Evolutionary conservation across 2,329 filamentous ascomycete genomes (phyloP).

Genomic region (Myriangium duriaei): DNA sequence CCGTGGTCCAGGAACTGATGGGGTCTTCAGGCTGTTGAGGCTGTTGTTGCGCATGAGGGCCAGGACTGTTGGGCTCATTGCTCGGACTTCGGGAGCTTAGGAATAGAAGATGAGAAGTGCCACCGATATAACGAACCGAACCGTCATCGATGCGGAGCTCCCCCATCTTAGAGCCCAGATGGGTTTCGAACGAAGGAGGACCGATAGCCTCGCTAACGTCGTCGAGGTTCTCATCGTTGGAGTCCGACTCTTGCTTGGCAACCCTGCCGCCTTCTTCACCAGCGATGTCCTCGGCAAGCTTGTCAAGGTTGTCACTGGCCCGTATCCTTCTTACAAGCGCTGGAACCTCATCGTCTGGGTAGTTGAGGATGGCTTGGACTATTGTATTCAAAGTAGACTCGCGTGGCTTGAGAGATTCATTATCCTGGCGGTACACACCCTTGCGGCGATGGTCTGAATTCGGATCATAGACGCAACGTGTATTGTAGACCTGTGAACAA

Average conservation of each 20-base stretch:
- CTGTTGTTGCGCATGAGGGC: slow-evolving; percentile 30
- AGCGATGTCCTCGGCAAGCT: slow-evolving; percentile 48
- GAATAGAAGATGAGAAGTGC: slow-evolving; percentile 87
- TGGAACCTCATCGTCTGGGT: slow-evolving; percentile 72
- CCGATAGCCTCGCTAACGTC: slow-evolving; percentile 24
- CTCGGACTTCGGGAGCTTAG: slow-evolving; percentile 39
- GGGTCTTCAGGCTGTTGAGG: slow-evolving; percentile 48
- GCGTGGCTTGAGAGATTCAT: slow-evolving; percentile 74
- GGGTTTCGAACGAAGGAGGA: slow-evolving; percentile 50
- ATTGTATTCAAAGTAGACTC: slow-evolving; percentile 85
- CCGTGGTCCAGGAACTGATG: slow-evolving; percentile 73
- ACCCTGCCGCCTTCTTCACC: slow-evolving; percentile 39
- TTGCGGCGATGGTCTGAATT: slow-evolving; percentile 93
- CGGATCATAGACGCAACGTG: slow-evolving; percentile 86
- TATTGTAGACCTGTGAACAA: slow-evolving; percentile 88
- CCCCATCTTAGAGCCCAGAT: slow-evolving; percentile 85
- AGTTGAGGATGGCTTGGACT: slow-evolving; percentile 84
- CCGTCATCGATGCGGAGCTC: slow-evolving; percentile 80
- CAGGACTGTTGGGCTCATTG: slow-evolving; percentile 27
- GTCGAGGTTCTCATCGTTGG: slow-evolving; percentile 31
- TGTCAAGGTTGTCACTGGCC: slow-evolving; percentile 63
- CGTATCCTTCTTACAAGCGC: slow-evolving; percentile 76
- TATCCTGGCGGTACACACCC: slow-evolving; percentile 90
- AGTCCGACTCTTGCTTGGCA: slow-evolving; percentile 16
- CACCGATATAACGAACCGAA: slow-evolving; percentile 79